These are phyloP conservation scores for Trichoderma sp. DNA, from an alignment of 2,329 filamentous ascomycete species.

Conservation along the genomic window DNA sequence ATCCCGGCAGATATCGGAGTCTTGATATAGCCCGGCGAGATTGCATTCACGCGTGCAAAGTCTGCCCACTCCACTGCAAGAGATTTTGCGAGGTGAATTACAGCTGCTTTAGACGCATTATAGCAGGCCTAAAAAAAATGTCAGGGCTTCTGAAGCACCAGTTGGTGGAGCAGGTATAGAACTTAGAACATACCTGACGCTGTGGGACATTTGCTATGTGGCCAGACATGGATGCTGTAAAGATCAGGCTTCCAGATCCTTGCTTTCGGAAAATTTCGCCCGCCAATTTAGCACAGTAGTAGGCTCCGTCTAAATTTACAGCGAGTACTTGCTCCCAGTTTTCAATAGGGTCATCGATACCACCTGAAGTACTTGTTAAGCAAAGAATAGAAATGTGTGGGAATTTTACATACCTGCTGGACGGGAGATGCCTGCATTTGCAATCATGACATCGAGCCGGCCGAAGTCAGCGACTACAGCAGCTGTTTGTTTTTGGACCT, in stretches of 20 bases:
- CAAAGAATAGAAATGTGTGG: conserved; percentile 26
- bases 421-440: conserved; percentile 39
- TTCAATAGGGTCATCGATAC: neutral
- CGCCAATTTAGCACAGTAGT: neutral
- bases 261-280: neutral
- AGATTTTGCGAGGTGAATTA: conserved; percentile 41
- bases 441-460: conserved; percentile 36
- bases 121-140: conserved; percentile 33
- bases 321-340: neutral
- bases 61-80: conserved; percentile 46
- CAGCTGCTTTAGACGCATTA: conserved; percentile 43
- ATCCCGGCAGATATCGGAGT: conserved; percentile 36
- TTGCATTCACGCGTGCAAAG: conserved; percentile 41
- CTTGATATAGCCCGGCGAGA: conserved; percentile 40
- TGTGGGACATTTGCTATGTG: neutral
- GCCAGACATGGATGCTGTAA: neutral
- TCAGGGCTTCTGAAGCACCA: neutral
- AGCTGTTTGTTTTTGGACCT: conserved; percentile 23
- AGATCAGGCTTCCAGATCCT: neutral
- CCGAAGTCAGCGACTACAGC: conserved; percentile 34
- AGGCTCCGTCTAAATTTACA: neutral
- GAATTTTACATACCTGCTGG: conserved; percentile 30
- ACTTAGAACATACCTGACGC: neutral
- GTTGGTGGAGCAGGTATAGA: neutral
- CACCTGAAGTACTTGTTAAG: neutral